Base-by-base conservation (phyloP, 768 basidiomycete species). In the Coprinopsis marcescibilis region DNA sequence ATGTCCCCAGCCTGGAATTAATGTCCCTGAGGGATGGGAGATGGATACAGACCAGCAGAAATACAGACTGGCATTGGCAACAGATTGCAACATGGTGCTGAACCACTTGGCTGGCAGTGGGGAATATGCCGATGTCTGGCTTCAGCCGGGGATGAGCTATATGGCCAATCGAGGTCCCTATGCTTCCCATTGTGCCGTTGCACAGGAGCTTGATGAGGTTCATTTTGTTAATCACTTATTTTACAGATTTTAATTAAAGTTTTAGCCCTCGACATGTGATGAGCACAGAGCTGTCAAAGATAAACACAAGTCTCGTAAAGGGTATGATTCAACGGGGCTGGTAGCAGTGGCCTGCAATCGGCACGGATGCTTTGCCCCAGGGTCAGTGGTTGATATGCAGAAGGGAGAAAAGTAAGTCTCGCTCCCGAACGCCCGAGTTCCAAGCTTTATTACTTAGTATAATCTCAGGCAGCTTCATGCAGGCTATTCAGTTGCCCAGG, bases 351-450 rank as follows among this genome's bases (percentile, higher is more conserved):
- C 55, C 0, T 61, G 60, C 38, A 57, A 48, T 0, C 12, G 55
- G 3, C 59, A 60, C 46, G 60, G 57, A 0, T 52, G 51, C 12
- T 63, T 57, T 30, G 42, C 37, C 1, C 57, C 53, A 0, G 33
- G 50, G 3, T 50, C 53, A 5, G 23, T 57, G 5, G 59, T 60
- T 2, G 52, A 64, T 37, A 57, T 62, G 19, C 51, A 56, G 13
- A 57, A 57, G 19, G 60, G 62, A 0, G 57, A 64, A 52, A 21
- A 38, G 33, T 27, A 32, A 38, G 12, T 24, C 3, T 26, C 2
- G 12, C 15, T 2, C 12, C 8, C n/a, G 20, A 17, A 21, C 20
- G 3, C 7, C n/a, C 6, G 10, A 8, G 19, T 21, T n/a, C 19
- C 24, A 12, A 24, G 23, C 23, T 14, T 27, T 36, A 1, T 36